phyloP scores from a whole-genome alignment of 2,329 filamentous ascomycete species.

The Grosmannia clavigera region DNA sequence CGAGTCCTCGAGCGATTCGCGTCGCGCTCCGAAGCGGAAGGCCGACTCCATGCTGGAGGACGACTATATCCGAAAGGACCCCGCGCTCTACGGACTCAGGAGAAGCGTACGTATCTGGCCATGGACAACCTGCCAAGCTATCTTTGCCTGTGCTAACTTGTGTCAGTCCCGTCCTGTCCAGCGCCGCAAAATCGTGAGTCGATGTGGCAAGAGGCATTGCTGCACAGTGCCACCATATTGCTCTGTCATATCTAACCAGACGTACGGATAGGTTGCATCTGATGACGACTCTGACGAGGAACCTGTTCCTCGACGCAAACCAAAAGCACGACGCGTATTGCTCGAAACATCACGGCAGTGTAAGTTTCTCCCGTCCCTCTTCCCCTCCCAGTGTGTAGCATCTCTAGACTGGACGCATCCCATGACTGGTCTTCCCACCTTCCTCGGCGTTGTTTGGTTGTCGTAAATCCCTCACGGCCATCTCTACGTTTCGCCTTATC shows the following conservation, averaged over 20 bases:
- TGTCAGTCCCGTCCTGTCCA: conserved; percentile 43
- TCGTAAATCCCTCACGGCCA: conserved; percentile 12
- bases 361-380: background rate
- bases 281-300: conserved; percentile 40
- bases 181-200: conserved; percentile 43
- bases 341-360: conserved; percentile 11
- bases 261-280: conserved; percentile 5
- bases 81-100: conserved; percentile 85
- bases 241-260: conserved; percentile 1
- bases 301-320: conserved; percentile 42
- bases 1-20: conserved; percentile 61
- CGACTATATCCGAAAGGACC: conserved; percentile 79
- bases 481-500: conserved; percentile 40
- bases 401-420: background rate
- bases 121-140: conserved; percentile 3
- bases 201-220: background rate
- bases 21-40: conserved; percentile 62
- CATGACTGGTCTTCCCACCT: background rate
- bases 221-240: background rate
- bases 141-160: conserved; percentile 19
- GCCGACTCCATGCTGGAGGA: conserved; percentile 52
- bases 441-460: background rate
- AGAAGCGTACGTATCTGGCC: conserved; percentile 58
- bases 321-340: conserved; percentile 55
- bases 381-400: background rate